These are phyloP conservation scores for Condylostoma magnum DNA, from an alignment of 169 alveolate genomes.

Conservation along the genomic window DNA sequence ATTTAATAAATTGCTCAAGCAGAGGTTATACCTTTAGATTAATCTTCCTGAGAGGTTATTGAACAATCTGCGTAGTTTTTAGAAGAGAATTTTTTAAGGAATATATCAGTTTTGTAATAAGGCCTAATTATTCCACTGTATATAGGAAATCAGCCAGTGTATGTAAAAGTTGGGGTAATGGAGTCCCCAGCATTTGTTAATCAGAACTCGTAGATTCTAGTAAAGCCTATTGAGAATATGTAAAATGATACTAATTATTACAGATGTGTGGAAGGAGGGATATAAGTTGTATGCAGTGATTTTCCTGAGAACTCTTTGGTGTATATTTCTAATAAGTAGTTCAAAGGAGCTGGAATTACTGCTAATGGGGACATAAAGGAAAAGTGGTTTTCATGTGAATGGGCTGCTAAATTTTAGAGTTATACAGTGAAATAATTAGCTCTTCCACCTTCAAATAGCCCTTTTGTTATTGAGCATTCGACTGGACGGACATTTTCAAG, in stretches of 20 bases:
- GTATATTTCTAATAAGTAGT: neutral
- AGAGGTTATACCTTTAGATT: slow-evolving; percentile 22
- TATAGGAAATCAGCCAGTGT: neutral
- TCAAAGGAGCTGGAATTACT: neutral
- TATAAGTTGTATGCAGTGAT: neutral
- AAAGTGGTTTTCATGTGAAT: neutral
- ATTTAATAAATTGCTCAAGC: neutral
- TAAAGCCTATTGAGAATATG: neutral
- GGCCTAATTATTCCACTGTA: neutral
- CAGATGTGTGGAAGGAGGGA: neutral
- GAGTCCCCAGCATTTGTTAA: neutral
- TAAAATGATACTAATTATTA: neutral
- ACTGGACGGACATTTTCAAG: no score
- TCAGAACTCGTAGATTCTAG: neutral
- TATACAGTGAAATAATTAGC: neutral
- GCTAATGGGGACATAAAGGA: neutral
- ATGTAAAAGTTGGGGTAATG: neutral
- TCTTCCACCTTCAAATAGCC: neutral
- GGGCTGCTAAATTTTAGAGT: neutral
- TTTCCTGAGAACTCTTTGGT: neutral
- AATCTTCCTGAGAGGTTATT: slow-evolving; percentile 19
- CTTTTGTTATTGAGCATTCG: neutral
- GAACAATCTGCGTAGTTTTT: neutral
- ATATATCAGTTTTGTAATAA: neutral
- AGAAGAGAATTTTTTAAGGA: slow-evolving; percentile 11